phyloP scores from a whole-genome alignment of 2,329 filamentous ascomycete species.

The Colletotrichum theobromicola region DNA sequence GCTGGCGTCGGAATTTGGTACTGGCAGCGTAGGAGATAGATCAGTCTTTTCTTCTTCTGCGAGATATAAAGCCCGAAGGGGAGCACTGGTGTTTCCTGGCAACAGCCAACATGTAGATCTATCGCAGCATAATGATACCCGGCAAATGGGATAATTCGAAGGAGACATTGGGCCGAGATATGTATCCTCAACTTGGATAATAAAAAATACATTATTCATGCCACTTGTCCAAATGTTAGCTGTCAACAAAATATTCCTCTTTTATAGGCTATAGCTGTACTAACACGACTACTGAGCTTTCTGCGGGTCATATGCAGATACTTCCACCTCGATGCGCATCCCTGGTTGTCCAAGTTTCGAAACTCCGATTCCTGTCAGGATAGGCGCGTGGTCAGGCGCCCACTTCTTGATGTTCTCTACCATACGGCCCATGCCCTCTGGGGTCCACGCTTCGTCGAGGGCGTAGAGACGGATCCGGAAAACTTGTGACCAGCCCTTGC shows the following conservation, averaged over 20 bases:
- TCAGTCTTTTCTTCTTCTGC: background rate
- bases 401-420: constrained; percentile 42
- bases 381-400: constrained; percentile 44
- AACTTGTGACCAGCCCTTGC: constrained; percentile 53
- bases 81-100: background rate
- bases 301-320: constrained; percentile 31
- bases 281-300: background rate
- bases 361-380: constrained; percentile 49
- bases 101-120: background rate
- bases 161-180: background rate
- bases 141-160: no score
- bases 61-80: background rate
- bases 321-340: constrained; percentile 55
- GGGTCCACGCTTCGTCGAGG: constrained; percentile 28
- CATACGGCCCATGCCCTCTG: constrained; percentile 33
- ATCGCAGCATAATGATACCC: background rate
- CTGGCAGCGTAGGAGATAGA: constrained; percentile 3
- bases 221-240: background rate
- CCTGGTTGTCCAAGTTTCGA: constrained; percentile 38
- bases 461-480: constrained; percentile 42
- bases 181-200: background rate
- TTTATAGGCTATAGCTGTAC: background rate
- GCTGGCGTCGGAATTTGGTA: constrained; percentile 2
- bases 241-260: accelerated
- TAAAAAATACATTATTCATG: background rate